Conservation (phyloP, 2,329 filamentous ascomycete species). For the Aspergillus fumigatus region DNA sequence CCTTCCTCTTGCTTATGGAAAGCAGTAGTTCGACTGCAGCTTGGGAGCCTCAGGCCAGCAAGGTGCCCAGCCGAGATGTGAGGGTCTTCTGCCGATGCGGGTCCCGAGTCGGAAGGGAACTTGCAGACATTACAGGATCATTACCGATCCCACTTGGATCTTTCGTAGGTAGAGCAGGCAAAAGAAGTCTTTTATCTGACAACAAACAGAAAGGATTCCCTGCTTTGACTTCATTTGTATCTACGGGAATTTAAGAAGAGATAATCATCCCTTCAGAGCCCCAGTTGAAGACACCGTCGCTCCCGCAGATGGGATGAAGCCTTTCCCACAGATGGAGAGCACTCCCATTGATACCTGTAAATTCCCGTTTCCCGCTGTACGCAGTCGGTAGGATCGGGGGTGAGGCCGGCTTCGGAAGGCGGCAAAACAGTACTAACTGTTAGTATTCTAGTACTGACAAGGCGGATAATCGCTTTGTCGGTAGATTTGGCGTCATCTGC, state of each 20-base stretch:
- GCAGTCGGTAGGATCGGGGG: not conserved
- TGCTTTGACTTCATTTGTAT: not conserved
- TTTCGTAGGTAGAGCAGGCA: not conserved
- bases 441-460: not conserved
- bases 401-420: conserved; percentile 21
- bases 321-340: not conserved
- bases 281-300: not conserved
- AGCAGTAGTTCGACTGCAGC: not conserved
- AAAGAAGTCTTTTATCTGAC: not conserved
- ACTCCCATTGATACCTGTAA: not conserved
- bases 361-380: not conserved
- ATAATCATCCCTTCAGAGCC: too few species aligned
- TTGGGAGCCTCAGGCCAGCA: not conserved
- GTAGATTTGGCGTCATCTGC: conserved; percentile 13
- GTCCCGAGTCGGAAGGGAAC: not conserved
- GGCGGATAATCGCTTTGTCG: conserved; percentile 27
- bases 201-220: not conserved
- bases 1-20: too few species aligned
- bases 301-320: not conserved
- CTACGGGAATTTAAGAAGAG: not conserved
- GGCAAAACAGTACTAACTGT: conserved; percentile 12
- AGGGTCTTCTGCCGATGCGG: not conserved
- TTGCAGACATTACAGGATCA: not conserved
- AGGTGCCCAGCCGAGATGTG: not conserved
- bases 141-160: not conserved